These are phyloP conservation scores for Acacia concinna DNA, from an alignment of 331 rosid species.

Conservation along the genomic window DNA sequence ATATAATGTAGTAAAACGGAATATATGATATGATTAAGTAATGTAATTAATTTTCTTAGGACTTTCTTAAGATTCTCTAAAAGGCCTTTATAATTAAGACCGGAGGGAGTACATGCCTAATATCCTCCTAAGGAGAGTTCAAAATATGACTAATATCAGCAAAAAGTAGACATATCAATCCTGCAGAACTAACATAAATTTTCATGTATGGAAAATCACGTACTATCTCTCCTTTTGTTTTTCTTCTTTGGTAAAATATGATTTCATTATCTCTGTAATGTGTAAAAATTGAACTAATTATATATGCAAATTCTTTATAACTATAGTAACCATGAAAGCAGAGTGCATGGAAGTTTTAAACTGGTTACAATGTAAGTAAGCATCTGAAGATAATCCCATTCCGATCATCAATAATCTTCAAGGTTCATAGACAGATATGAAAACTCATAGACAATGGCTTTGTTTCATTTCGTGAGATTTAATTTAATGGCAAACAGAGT, in stretches of 20 bases:
- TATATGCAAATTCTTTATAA: background rate
- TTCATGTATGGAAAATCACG: background rate
- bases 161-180: background rate
- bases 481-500: background rate
- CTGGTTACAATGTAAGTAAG: background rate
- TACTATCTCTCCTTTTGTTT: background rate
- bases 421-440: background rate
- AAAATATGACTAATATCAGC: background rate
- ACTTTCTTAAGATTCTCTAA: no score
- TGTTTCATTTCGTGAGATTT: background rate
- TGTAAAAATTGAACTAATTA: background rate
- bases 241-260: background rate
- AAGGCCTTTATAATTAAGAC: no score
- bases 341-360: background rate
- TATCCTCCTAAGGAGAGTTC: background rate
- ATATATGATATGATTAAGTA: no score
- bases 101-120: no score
- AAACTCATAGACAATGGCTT: background rate
- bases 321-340: background rate
- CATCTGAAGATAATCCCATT: background rate
- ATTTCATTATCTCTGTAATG: background rate
- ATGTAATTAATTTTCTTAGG: no score
- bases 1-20: no score
- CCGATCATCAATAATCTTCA: background rate
- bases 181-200: background rate